A percentile compares a stretch with the other conserved stretches of the same genome.
These are phyloP conservation scores for Physcomitrium patens DNA, from an alignment of 225 moss, liverwort and hornwort species.

Conservation along the genomic window DNA sequence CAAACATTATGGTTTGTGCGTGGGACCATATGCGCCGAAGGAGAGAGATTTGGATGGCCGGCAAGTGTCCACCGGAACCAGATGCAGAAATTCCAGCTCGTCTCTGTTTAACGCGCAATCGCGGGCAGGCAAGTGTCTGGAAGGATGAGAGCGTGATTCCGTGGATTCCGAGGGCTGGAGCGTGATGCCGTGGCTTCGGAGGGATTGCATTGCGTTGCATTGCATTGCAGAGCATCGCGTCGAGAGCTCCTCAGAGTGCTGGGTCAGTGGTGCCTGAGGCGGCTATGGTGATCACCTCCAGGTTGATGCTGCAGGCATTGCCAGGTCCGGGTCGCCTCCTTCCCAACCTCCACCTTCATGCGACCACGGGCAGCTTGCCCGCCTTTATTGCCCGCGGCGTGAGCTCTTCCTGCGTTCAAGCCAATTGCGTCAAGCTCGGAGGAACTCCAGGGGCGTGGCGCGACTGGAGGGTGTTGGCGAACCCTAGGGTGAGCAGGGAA, in stretches of 20 bases:
- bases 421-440: not conserved
- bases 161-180: no score
- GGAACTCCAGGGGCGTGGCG: not conserved
- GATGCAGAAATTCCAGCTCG: no score
- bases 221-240: not conserved
- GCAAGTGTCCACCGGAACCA: no score
- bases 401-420: not conserved
- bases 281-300: constrained; percentile 35
- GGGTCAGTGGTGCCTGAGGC: not conserved
- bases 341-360: not conserved
- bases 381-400: not conserved
- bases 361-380: not conserved
- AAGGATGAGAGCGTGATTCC: no score
- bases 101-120: no score
- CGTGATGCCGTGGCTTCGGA: no score
- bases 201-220: not conserved
- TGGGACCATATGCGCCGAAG: no score
- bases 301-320: constrained; percentile 37
- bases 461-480: not conserved
- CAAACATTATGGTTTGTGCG: no score
- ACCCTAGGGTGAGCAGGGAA: constrained; percentile 12
- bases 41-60: no score
- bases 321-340: constrained; percentile 25
- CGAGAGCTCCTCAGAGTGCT: not conserved
- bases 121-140: no score